A percentile compares a stretch with the other conserved stretches of the same genome.
These are phyloP conservation scores for Ballota nigra DNA, from an alignment of 257 asterid species.

Conservation along the genomic window DNA sequence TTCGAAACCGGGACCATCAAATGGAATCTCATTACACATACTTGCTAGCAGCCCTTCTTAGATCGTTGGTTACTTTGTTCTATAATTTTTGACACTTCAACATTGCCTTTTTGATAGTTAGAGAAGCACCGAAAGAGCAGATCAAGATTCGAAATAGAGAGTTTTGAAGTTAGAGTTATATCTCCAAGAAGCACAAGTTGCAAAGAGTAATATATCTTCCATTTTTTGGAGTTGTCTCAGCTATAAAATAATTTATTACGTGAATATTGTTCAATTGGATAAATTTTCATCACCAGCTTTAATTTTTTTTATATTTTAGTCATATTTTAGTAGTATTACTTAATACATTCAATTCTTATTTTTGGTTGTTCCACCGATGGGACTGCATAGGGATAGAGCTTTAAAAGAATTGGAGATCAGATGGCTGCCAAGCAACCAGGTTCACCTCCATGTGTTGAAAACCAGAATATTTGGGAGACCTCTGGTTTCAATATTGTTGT, in stretches of 20 bases:
- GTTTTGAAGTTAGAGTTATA: slow-evolving; percentile 72
- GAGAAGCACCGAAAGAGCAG: slow-evolving; percentile 78
- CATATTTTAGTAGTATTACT: no score
- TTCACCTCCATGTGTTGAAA: slow-evolving; percentile 31
- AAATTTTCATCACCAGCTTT: background rate
- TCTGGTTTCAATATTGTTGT: slow-evolving; percentile 67
- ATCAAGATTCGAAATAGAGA: slow-evolving; percentile 78
- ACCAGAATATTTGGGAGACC: slow-evolving; percentile 68
- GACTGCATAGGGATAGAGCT: slow-evolving; percentile 66
- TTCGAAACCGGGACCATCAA: no score
- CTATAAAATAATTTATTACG: no score
- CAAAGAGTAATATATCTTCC: slow-evolving; percentile 62
- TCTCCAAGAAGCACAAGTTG: slow-evolving; percentile 81
- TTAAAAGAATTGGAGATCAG: slow-evolving; percentile 71
- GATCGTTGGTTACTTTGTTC: background rate
- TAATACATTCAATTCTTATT: background rate
- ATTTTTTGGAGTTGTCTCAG: background rate
- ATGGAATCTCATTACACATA: slow-evolving; percentile 44
- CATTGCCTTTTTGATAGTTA: slow-evolving; percentile 38
- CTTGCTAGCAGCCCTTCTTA: background rate
- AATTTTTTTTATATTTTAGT: background rate
- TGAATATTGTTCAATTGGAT: no score
- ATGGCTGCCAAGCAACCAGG: slow-evolving; percentile 40
- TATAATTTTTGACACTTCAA: background rate
- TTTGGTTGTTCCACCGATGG: slow-evolving; percentile 46